These are phyloP conservation scores for Silene coronaria DNA, from an alignment of 179 eudicot genomes.

Conservation along the genomic window DNA sequence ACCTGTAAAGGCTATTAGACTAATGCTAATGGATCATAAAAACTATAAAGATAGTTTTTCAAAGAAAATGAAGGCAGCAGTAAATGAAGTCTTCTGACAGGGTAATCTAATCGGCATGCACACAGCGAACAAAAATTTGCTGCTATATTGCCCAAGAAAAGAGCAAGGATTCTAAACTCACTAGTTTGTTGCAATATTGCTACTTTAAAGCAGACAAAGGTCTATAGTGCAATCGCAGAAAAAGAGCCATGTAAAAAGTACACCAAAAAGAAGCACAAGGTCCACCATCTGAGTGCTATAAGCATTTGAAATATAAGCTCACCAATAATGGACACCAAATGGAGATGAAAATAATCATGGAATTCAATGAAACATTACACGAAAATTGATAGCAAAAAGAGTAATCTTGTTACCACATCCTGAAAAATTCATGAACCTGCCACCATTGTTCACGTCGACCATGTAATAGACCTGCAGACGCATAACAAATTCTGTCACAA, in stretches of 20 bases:
- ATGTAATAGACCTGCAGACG: constrained; percentile 83
- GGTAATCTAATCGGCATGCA: neutral
- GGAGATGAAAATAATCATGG: neutral
- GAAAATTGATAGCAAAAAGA: constrained; percentile 8
- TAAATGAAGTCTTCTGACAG: neutral
- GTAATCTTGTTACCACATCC: constrained; percentile 74
- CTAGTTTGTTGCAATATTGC: neutral
- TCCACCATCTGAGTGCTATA: neutral
- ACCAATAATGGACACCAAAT: neutral
- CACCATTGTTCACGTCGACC: constrained; percentile 53
- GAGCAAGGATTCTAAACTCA: neutral
- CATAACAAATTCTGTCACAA: neutral
- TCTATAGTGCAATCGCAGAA: neutral
- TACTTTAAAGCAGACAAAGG: neutral
- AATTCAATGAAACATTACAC: neutral
- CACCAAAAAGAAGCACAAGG: neutral
- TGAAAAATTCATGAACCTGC: constrained; percentile 67
- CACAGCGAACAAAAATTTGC: neutral
- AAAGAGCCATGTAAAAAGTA: neutral
- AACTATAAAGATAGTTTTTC: neutral
- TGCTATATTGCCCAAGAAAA: neutral
- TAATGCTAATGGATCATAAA: neutral
- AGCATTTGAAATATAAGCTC: neutral
- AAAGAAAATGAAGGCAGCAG: constrained; percentile 10
- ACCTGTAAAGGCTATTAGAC: neutral